Evolutionary conservation across 495 filamentous ascomycete species (phyloP).

Genomic region (Aspergillus taichungensis): DNA sequence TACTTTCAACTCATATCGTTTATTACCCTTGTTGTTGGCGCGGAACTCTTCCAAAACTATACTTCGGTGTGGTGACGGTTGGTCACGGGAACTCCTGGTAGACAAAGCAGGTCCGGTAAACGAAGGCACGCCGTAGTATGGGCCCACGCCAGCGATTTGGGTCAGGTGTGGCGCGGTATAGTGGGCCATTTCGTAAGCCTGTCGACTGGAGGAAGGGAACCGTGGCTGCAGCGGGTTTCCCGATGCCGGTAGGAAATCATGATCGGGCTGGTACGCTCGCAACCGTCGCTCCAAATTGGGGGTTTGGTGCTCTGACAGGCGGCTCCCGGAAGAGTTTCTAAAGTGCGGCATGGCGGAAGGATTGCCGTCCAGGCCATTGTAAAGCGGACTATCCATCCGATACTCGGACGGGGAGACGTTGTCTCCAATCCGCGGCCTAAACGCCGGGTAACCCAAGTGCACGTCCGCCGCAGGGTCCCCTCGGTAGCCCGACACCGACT

Average conservation of each 20-base stretch:
- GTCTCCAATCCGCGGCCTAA: conserved; percentile 19
- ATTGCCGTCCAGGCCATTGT: conserved; percentile 40
- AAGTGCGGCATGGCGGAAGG: conserved; percentile 34
- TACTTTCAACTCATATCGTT: conserved; percentile 78
- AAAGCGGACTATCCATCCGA: conserved; percentile 52
- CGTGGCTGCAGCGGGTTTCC: conserved; percentile 27
- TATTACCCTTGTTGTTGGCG: conserved; percentile 63
- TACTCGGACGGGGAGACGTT: conserved; percentile 48
- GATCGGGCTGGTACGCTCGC: conserved; percentile 39
- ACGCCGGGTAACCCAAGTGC: conserved; percentile 20
- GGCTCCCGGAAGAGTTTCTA: conserved; percentile 31
- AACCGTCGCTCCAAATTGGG: conserved; percentile 40
- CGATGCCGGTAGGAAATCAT: conserved; percentile 31
- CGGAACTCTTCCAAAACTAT: conserved; percentile 72
- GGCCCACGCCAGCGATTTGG: conserved; percentile 26
- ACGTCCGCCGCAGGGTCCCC: conserved; percentile 23
- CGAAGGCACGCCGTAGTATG: conserved; percentile 22
- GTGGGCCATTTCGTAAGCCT: conserved; percentile 29
- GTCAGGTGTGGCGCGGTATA: conserved; percentile 26
- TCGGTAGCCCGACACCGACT: conserved; percentile 14
- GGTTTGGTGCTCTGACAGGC: conserved; percentile 32
- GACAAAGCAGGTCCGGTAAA: conserved; percentile 28
- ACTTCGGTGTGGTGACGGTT: conserved; percentile 61
- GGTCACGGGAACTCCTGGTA: conserved; percentile 49
- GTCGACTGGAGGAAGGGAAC: conserved; percentile 20